phyloP scores from a whole-genome alignment of 371 early-diverging fungal species.

The Saksenaea oblongispora region DNA sequence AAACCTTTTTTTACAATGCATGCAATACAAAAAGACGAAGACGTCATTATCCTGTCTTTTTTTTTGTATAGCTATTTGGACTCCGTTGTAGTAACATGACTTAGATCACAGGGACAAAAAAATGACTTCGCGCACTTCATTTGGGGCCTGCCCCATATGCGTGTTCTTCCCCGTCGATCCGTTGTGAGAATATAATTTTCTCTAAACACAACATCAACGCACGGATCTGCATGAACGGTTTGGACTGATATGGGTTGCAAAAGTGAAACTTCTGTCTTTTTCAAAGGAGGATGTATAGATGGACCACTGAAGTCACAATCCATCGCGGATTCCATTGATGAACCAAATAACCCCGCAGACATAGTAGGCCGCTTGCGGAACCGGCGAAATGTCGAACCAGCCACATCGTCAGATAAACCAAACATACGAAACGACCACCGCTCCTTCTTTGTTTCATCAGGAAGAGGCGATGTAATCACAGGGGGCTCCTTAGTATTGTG shows the following conservation, averaged over 20 bases:
- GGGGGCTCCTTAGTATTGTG: not conserved
- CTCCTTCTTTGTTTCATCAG: not conserved
- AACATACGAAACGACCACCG: not conserved
- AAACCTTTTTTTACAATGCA: slow-evolving; percentile 1
- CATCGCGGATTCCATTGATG: not conserved
- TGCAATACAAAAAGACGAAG: slow-evolving; percentile 3
- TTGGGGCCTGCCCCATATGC: slow-evolving; percentile 68
- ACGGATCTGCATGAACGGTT: slow-evolving; percentile 72
- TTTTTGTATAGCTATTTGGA: not conserved
- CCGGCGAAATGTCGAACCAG: slow-evolving; percentile 14
- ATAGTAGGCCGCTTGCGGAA: slow-evolving; percentile 22
- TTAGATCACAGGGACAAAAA: slow-evolving; percentile 1
- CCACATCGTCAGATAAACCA: slow-evolving; percentile 3
- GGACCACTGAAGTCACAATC: not conserved
- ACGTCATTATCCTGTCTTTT: slow-evolving; percentile 5
- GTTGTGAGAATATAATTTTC: slow-evolving; percentile 83
- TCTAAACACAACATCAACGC: slow-evolving; percentile 68
- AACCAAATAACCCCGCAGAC: slow-evolving; percentile 14
- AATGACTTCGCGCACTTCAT: not conserved
- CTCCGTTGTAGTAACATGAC: slow-evolving; percentile 1
- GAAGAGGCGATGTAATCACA: not conserved
- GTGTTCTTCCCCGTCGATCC: slow-evolving; percentile 79
- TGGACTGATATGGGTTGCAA: slow-evolving; percentile 77
- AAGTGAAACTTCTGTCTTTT: slow-evolving; percentile 73
- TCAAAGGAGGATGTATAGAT: slow-evolving; percentile 58